Evolutionary conservation across 225 moss, liverwort and hornwort species (phyloP), one percentile per base, ranked within the genome.

Genomic region (Takakia lepidozioides): DNA sequence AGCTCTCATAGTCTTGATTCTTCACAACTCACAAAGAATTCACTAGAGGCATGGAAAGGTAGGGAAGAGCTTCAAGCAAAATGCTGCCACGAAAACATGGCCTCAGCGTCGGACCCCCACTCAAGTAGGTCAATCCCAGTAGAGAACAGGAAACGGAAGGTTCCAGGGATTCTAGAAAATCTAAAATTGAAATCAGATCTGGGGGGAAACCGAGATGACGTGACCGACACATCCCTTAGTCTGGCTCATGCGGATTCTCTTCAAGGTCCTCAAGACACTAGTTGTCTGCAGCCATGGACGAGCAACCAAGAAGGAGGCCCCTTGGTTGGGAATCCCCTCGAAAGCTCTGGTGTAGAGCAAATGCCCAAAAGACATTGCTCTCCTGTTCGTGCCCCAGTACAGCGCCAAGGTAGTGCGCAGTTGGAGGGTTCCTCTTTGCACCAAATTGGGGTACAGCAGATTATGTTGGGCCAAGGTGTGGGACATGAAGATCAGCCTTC

Each of bases 131-230:
- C 76, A 8, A 79, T 76, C 25, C 76, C 82, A 29, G 35, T 70
- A 55, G 86, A 89, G n/a, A 86, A 81, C 63, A 69, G 88, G 35
- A 93, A 89, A 42, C 78, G 93, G 21, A 78, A 93, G 58, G 64
- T 55, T 0, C 62, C 56, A 42, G 74, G 68, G 23, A 67, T 68
- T 49, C 39, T 69, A 4, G 78, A 88, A 8, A 61, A 34, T 44
- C 27, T 62, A 35, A 62, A 71, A 61, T 52, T 39, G 58, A 65
- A 36, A 27, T 43, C 37, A 2, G 78, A 80, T 63, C 55, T 40
- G 32, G 75, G 71, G 16, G 65, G 55, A 28, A 51, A 36, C 29
- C 53, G 62, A 32, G 75, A 71, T 17, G 35, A n/a, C n/a, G n/a
- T 62, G 27, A 76, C 70, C 11, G 74, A 82, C 51, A 82, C 82